phyloP scores from a whole-genome alignment of 2,329 filamentous ascomycete genomes.

The Xylaria sp. region DNA sequence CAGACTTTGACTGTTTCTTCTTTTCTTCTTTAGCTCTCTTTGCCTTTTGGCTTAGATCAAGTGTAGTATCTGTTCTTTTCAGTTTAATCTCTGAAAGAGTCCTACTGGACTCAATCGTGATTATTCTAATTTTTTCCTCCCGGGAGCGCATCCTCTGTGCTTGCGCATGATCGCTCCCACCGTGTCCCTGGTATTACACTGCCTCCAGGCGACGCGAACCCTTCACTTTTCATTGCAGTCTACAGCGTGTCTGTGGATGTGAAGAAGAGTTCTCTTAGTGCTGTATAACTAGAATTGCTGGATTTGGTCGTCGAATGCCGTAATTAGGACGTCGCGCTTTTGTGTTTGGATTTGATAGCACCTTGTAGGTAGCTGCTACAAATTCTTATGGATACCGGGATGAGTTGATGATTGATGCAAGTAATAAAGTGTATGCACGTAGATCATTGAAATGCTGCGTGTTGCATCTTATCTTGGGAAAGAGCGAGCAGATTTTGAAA shows the following conservation, averaged over 20 bases:
- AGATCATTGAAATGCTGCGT: background rate
- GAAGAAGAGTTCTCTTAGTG: constrained; percentile 61
- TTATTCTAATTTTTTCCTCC: constrained; percentile 82
- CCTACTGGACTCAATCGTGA: constrained; percentile 76
- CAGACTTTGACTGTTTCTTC: constrained; percentile 26
- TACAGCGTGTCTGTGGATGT: constrained; percentile 62
- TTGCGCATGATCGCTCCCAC: constrained; percentile 74
- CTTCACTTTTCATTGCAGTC: constrained; percentile 68
- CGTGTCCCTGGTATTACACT: constrained; percentile 83
- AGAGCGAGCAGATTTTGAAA: background rate
- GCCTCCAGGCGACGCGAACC: constrained; percentile 75
- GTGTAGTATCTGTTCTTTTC: constrained; percentile 97
- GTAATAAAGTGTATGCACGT: background rate
- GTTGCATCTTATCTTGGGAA: background rate
- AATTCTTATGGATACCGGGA: too few relatives aligned
- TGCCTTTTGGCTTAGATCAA: constrained; percentile 71
- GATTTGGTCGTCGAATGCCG: too few relatives aligned
- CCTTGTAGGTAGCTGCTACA: too few relatives aligned
- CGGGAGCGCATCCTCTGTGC: constrained; percentile 70
- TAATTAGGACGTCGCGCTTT: too few relatives aligned
- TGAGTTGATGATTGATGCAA: too few relatives aligned
- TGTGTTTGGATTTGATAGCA: too few relatives aligned
- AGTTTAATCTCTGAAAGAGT: constrained; percentile 95
- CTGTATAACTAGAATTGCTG: too few relatives aligned
- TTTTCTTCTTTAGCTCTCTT: constrained; percentile 53